A percentile compares a stretch with the other conserved stretches of the same genome.
These are phyloP conservation scores for Ascoidea asiatica DNA, from an alignment of 805 yeast genomes.

Conservation along the genomic window DNA sequence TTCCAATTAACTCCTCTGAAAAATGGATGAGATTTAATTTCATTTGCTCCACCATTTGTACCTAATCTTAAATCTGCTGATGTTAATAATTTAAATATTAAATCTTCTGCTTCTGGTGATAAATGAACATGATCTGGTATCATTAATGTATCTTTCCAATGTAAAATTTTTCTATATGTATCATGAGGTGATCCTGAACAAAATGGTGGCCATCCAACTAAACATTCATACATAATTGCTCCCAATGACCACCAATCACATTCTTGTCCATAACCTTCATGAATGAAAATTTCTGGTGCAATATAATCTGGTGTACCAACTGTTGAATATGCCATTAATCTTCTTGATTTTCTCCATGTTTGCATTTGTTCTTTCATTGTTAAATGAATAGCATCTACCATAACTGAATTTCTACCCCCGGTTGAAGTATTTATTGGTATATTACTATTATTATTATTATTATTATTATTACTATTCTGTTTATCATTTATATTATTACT, in stretches of 20 bases:
- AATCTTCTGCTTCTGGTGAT: slow-evolving; percentile 79
- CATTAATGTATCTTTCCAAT: slow-evolving; percentile 78
- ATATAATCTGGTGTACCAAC: slow-evolving; percentile 96
- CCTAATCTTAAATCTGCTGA: slow-evolving; percentile 74
- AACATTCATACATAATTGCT: slow-evolving; percentile 92
- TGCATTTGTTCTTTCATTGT: slow-evolving; percentile 95
- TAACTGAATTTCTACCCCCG: slow-evolving; percentile 73
- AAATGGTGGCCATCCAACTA: slow-evolving; percentile 96
- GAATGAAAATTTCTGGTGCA: slow-evolving; percentile 87
- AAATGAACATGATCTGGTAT: slow-evolving; percentile 89
- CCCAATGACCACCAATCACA: slow-evolving; percentile 99
- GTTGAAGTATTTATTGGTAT: too few species aligned
- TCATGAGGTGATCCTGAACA: slow-evolving; percentile 93
- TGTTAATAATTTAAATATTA: slow-evolving; percentile 64
- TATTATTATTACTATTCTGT: slow-evolving; percentile 9
- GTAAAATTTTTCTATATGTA: slow-evolving; percentile 79
- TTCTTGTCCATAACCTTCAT: slow-evolving; percentile 92
- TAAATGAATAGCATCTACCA: slow-evolving; percentile 89
- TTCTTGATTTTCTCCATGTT: slow-evolving; percentile 87
- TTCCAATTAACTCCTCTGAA: slow-evolving; percentile 96
- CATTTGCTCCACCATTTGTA: slow-evolving; percentile 82
- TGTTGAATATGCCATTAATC: slow-evolving; percentile 91
- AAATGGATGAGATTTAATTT: slow-evolving; percentile 81
- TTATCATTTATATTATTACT: too few species aligned
- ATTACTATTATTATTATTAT: slow-evolving; percentile 19